Evolutionary conservation across 2,329 filamentous ascomycete genomes (phyloP).

Genomic region (Lecanicillium sp.): DNA sequence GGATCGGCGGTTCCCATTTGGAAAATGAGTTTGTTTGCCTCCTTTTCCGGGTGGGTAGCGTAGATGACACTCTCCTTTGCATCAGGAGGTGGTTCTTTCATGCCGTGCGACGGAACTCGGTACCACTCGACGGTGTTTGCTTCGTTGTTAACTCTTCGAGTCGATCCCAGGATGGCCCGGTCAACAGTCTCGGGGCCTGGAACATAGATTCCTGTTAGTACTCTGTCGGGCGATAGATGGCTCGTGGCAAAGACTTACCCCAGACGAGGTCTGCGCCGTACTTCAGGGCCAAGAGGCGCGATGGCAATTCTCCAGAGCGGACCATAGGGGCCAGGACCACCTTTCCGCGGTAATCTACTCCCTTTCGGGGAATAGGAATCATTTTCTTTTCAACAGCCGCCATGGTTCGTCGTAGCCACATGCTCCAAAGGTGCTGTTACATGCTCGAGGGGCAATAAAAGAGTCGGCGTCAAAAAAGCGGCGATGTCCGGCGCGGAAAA

Average conservation of each 20-base stretch:
- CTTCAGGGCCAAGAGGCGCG: slow-evolving; percentile 77
- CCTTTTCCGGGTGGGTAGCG: slow-evolving; percentile 68
- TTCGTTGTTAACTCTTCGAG: slow-evolving; percentile 63
- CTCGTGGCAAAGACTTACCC: slow-evolving; percentile 54
- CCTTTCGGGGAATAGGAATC: slow-evolving; percentile 77
- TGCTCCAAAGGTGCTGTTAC: slow-evolving; percentile 13
- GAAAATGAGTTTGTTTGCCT: slow-evolving; percentile 72
- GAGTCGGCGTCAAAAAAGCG: background rate
- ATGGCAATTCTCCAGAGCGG: slow-evolving; percentile 90
- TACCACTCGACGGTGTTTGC: slow-evolving; percentile 81
- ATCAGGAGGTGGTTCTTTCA: slow-evolving; percentile 46
- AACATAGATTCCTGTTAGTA: background rate
- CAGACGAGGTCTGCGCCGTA: slow-evolving; percentile 97
- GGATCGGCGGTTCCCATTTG: slow-evolving; percentile 87
- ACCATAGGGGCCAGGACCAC: slow-evolving; percentile 97
- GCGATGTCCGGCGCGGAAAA: no score
- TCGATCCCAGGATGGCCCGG: slow-evolving; percentile 80
- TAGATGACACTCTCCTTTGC: slow-evolving; percentile 66
- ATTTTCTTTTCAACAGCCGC: slow-evolving; percentile 45
- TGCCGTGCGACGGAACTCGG: slow-evolving; percentile 62
- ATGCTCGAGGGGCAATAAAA: slow-evolving; percentile 1
- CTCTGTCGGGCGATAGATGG: background rate
- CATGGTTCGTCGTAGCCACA: slow-evolving; percentile 46
- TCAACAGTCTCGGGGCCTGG: slow-evolving; percentile 89
- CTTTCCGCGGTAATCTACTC: slow-evolving; percentile 90